phyloP scores from a whole-genome alignment of 306 rosid genomes.

The Pyrus communis region DNA sequence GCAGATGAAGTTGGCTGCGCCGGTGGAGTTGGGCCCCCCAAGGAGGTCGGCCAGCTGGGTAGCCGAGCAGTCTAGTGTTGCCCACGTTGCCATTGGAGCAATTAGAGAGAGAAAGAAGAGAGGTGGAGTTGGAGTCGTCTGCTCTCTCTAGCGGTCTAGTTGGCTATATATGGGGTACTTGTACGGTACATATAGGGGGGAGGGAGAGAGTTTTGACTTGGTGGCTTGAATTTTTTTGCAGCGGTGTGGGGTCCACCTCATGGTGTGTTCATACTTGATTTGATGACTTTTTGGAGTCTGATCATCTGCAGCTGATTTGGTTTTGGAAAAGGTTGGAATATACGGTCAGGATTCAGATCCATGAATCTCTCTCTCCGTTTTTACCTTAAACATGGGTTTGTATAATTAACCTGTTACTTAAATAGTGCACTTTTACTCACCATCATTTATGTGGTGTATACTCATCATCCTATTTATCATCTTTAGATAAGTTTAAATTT shows the following conservation, averaged over 20 bases:
- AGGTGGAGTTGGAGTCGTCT: not conserved
- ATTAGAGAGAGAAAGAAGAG: not conserved
- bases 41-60: slow-evolving; percentile 32
- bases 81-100: slow-evolving; percentile 22
- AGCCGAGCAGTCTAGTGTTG: slow-evolving; percentile 23
- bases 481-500: too few relatives aligned
- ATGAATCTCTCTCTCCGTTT: not conserved
- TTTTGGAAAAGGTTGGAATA: not conserved
- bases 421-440: too few relatives aligned
- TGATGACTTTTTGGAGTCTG: not conserved
- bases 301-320: not conserved
- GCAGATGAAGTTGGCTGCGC: slow-evolving; percentile 58
- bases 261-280: not conserved
- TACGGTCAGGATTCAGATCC: not conserved
- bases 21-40: slow-evolving; percentile 48
- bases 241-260: not conserved
- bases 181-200: not conserved
- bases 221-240: not conserved
- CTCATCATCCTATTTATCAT: too few relatives aligned
- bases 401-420: too few relatives aligned
- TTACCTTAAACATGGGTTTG: too few relatives aligned
- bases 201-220: not conserved
- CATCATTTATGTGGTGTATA: too few relatives aligned
- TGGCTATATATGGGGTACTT: not conserved
- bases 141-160: not conserved